Percentiles rank a stretch among this genome's conserved stretches.
Evolutionary conservation across 2,329 filamentous ascomycete genomes (phyloP).

Genomic region (Nannizzia gypsea): DNA sequence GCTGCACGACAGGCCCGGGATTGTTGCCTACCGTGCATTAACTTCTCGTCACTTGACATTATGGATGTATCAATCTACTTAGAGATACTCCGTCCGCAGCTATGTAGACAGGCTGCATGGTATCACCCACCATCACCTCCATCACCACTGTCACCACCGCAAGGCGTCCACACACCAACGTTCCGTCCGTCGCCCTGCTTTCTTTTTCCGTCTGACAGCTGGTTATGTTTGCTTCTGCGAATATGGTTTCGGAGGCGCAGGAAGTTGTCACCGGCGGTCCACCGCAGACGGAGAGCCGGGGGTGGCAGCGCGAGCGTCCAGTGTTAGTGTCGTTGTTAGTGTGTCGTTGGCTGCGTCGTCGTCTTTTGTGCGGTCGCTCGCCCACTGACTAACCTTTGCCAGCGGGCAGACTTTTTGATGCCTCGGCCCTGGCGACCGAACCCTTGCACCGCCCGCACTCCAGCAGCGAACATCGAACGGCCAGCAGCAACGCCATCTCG

Average conservation of each 20-base stretch:
- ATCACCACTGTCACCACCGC: too few relatives aligned
- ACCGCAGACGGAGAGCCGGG: neutral
- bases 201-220: neutral
- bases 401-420: neutral
- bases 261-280: neutral
- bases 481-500: too few relatives aligned
- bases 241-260: slow-evolving; percentile 1
- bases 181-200: too few relatives aligned
- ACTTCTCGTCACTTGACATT: neutral
- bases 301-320: neutral
- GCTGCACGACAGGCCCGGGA: neutral
- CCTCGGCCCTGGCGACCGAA: neutral
- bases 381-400: too few relatives aligned
- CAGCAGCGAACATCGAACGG: neutral
- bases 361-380: too few relatives aligned
- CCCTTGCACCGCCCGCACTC: neutral
- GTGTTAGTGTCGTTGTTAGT: too few relatives aligned
- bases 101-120: neutral
- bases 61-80: neutral
- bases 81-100: neutral
- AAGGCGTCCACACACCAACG: too few relatives aligned
- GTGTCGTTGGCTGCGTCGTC: too few relatives aligned
- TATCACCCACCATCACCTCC: neutral
- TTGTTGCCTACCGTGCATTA: neutral
- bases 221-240: neutral